Base-by-base conservation (phyloP, 495 filamentous ascomycete genomes). In the Tricharina praecox region DNA sequence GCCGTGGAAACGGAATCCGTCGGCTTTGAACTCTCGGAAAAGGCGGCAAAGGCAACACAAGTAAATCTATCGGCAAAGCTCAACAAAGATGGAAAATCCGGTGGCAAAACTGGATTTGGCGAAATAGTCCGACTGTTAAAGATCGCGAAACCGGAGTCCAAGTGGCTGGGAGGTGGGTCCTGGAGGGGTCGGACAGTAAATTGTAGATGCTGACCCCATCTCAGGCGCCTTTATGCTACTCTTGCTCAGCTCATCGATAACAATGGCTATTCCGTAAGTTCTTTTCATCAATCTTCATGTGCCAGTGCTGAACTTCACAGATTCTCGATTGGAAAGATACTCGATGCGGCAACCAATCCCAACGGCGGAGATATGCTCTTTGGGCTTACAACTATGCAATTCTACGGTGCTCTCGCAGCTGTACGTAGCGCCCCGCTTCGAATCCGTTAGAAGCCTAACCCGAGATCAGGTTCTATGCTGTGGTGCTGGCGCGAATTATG, bases 311-410 rank as follows among this genome's bases (percentile, higher is more conserved):
- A 60, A 24, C 26, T 19, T 32, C 19, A 37, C 33, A 60, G 57
- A 19, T 88, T 94, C 56, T 92, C 87, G 0, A 93, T 97, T 52
- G 90, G 90, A 20, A 86, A 83, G 64, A 90, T 97, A 44, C 71
- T 97, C 61, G 92, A 97, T 65, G 71, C 83, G 33, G 82, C 85
- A 23, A 84, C 81, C 0, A 68, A 79, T 62, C 56, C 63, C 19
- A 67, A 74, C 36, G 72, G 66, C 3, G 69, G 66, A 39, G 61
- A 58, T 28, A 69, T 58, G 47, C 68, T 92, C 2, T 85, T 90
- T 58, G 85, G 85, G 4, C 58, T 88, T 48, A 77, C 76, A 37
- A 63, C 80, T 38, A 69, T 72, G 4, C 81, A 83, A 54, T 88
- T 93, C 65, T 93, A 88, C 64, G 65, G 76, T 38, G 81, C 72